Evolutionary conservation across 345 rosid species (phyloP), one percentile per base, ranked within the genome.

Genomic region (Geranium rotundifolium): DNA sequence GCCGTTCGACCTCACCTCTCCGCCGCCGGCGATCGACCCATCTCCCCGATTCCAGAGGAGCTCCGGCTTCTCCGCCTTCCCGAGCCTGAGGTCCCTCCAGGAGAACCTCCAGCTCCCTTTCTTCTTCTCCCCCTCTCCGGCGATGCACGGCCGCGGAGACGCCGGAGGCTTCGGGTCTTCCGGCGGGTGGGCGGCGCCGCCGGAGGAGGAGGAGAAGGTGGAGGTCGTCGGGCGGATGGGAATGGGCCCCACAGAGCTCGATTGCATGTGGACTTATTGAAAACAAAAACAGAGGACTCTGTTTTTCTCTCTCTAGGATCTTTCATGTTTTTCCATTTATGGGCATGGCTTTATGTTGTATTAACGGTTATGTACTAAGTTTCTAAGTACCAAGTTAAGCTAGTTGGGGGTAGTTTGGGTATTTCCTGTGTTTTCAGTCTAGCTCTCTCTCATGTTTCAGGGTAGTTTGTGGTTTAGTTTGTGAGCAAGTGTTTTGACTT

Each of bases 101-200:
- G 98, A 92, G 34, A 93, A 83, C 77, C 81, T 88, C 60, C 92
- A 83, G 49, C 63, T 81, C n/a, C 95, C 97, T 0, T 61, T 67
- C 74, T 79, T 77, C 46, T 83, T 82, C 64, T 41, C 84, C 7
- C 62, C 85, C 17, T 62, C 84, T 3, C 30, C 70, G 8, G 17
- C 16, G 57, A 72, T 0, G 67, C 77, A 17, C 57, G 73, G 37
- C 68, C 52, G 16, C 69, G 71, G 16, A 63, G 71, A 23, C 15
- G 5, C 23, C 7, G 64, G 56, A 18, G 10, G 64, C 15, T 34
- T 65, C n/a, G 39, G 65, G 18, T 54, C 79, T 4, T 49, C 68
- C 30, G 58, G 73, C 71, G 78, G 19, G 61, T 83, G 81, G 85
- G 78, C 69, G 62, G 31, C 61, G 19, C 56, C 55, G 12, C 80